These are phyloP conservation scores for Penicillium sp. DNA, from an alignment of 2,329 filamentous ascomycete genomes.

Conservation along the genomic window DNA sequence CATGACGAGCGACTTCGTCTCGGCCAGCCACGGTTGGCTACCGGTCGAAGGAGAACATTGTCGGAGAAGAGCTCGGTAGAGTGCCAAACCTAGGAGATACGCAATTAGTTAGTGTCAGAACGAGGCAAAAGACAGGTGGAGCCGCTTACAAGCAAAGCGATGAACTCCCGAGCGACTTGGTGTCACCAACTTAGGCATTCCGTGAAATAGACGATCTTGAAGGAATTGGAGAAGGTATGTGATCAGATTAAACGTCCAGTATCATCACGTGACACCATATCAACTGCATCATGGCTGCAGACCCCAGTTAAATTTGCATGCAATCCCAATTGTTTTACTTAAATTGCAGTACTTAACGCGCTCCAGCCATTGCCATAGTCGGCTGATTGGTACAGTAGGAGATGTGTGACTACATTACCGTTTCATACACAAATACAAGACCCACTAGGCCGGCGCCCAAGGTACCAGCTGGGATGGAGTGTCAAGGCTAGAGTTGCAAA, in stretches of 20 bases:
- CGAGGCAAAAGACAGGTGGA: not conserved
- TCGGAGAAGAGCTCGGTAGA: slow-evolving; percentile 47
- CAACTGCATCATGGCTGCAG: not conserved
- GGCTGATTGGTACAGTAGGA: not conserved
- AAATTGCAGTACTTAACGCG: not conserved
- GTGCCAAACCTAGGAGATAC: slow-evolving; percentile 37
- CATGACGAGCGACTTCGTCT: slow-evolving; percentile 32
- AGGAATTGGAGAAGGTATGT: slow-evolving; percentile 6
- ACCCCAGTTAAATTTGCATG: not conserved
- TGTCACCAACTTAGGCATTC: slow-evolving; percentile 36
- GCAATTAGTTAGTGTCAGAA: not conserved
- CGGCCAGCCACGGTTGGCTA: slow-evolving; percentile 20
- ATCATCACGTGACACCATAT: slow-evolving; percentile 4
- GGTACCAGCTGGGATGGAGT: not conserved
- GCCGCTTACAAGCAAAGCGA: slow-evolving; percentile 44
- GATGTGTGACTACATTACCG: not conserved
- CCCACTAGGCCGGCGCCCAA: not conserved
- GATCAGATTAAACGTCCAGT: not conserved
- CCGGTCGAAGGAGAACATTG: slow-evolving; percentile 37
- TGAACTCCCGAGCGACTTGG: slow-evolving; percentile 36
- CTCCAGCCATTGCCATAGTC: not conserved
- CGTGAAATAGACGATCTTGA: slow-evolving; percentile 1
- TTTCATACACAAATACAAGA: not conserved
- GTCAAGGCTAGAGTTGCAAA: slow-evolving; percentile 20
- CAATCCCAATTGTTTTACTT: not conserved